A percentile compares a stretch with the other conserved stretches of the same genome.
These are phyloP conservation scores for Senna tora DNA, from an alignment of 306 rosid species.

Conservation along the genomic window DNA sequence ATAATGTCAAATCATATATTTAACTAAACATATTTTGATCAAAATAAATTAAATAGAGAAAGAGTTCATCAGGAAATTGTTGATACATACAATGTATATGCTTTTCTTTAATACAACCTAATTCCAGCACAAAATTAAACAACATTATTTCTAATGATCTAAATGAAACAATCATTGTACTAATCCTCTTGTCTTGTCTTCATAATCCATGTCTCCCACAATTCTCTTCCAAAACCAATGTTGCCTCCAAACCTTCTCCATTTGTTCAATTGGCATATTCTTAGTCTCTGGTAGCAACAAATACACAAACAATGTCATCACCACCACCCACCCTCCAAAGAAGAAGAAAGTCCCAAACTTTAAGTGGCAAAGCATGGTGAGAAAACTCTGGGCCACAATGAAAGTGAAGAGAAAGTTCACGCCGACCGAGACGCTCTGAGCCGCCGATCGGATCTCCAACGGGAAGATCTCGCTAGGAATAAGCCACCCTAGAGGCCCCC, in stretches of 20 bases:
- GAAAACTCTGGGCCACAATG: slow-evolving; percentile 65
- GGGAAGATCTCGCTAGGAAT: slow-evolving; percentile 73
- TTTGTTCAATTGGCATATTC: slow-evolving; percentile 60
- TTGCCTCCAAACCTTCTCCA: slow-evolving; percentile 61
- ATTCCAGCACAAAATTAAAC: too few species aligned
- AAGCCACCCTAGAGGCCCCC: slow-evolving; percentile 77
- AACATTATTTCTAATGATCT: too few species aligned
- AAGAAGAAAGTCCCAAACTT: slow-evolving; percentile 68
- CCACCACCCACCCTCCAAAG: slow-evolving; percentile 62
- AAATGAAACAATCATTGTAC: neutral
- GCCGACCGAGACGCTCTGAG: slow-evolving; percentile 58
- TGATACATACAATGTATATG: too few species aligned
- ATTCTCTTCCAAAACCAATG: slow-evolving; percentile 67
- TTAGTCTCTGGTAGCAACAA: slow-evolving; percentile 66
- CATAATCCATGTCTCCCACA: slow-evolving; percentile 37
- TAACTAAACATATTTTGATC: too few species aligned
- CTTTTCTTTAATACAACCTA: too few species aligned
- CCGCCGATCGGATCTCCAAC: slow-evolving; percentile 63
- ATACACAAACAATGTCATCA: slow-evolving; percentile 63
- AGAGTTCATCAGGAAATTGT: too few species aligned
- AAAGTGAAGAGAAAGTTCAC: slow-evolving; percentile 64
- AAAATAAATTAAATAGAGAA: too few species aligned
- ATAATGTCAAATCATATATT: too few species aligned
- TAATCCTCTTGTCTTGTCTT: slow-evolving; percentile 12
- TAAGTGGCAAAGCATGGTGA: slow-evolving; percentile 63